A percentile compares a stretch with the other conserved stretches of the same genome.
Evolutionary conservation across 2,329 filamentous ascomycete genomes (phyloP).

Genomic region (Penicillium sp.): DNA sequence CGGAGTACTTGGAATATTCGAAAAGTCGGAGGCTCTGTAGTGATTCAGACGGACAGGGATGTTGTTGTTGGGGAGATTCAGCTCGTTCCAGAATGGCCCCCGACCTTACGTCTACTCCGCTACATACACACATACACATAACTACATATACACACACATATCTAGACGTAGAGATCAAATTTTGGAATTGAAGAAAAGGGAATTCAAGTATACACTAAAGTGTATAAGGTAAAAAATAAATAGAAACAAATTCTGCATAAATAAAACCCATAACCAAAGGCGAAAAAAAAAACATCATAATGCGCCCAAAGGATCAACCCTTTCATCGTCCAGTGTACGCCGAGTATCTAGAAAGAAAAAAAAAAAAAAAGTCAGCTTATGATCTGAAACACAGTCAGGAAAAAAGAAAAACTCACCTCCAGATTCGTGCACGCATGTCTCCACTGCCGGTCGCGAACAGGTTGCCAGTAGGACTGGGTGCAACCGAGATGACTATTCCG

Average conservation of each 20-base stretch:
- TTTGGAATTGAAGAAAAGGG: neutral
- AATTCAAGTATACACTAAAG: conserved; percentile 1
- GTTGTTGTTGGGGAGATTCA: conserved; percentile 1
- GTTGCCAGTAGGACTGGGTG: conserved; percentile 76
- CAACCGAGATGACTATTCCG: conserved; percentile 75
- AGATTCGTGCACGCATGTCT: conserved; percentile 95
- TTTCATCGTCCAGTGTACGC: conserved; percentile 32
- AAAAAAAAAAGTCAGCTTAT: conserved; percentile 7
- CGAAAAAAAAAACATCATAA: conserved; percentile 19
- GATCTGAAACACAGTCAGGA: neutral
- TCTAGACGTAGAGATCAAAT: neutral
- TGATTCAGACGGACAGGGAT: conserved; percentile 14
- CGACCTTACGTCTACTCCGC: neutral
- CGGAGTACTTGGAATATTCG: neutral
- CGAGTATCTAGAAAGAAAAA: conserved; percentile 28
- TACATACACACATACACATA: no score
- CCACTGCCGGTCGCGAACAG: conserved; percentile 94
- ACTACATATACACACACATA: neutral
- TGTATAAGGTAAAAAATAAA: conserved; percentile 4
- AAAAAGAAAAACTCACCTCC: conserved; percentile 53
- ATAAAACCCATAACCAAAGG: conserved; percentile 12
- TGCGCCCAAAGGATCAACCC: conserved; percentile 28
- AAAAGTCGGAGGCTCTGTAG: conserved; percentile 10
- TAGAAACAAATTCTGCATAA: conserved; percentile 11
- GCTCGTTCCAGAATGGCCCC: conserved; percentile 4